Evolutionary conservation across 192 early-diverging fungal species (phyloP).

Genomic region (Phlyctochytrium bullatum): DNA sequence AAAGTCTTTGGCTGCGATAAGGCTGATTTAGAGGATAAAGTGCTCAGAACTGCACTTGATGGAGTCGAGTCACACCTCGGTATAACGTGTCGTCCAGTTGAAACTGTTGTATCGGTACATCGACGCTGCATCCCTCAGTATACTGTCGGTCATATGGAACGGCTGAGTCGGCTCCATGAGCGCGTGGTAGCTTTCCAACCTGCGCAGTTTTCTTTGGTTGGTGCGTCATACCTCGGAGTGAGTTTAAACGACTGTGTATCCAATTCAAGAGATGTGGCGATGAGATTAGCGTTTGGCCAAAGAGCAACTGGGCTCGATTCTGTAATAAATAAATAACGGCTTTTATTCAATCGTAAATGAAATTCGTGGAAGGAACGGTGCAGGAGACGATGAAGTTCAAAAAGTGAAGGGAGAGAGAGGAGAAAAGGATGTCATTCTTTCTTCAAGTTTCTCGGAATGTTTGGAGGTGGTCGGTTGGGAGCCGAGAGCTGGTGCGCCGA

Average conservation of each 20-base stretch:
- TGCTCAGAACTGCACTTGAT: slow-evolving; percentile 51
- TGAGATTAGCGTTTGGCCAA: no score
- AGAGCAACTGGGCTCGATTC: no score
- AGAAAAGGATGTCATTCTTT: no score
- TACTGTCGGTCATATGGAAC: slow-evolving; percentile 71
- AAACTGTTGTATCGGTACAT: slow-evolving; percentile 55
- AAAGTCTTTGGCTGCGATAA: slow-evolving; percentile 49
- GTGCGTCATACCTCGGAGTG: slow-evolving; percentile 80
- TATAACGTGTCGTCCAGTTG: slow-evolving; percentile 32
- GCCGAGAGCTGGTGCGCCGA: no score
- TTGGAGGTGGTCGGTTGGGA: no score
- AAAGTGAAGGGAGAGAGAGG: no score
- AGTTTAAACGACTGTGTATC: slow-evolving; percentile 70
- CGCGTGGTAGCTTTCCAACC: slow-evolving; percentile 43
- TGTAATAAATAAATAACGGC: no score
- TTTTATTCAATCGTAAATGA: neutral
- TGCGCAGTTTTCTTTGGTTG: slow-evolving; percentile 67
- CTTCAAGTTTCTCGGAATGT: no score
- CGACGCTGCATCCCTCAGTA: slow-evolving; percentile 87
- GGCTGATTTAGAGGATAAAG: slow-evolving; percentile 18
- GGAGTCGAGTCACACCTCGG: slow-evolving; percentile 60
- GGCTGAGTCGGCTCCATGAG: slow-evolving; percentile 63
- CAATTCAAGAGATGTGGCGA: slow-evolving; percentile 7
- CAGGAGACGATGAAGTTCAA: no score
- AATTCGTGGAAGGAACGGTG: no score